A percentile compares a stretch with the other conserved stretches of the same genome.
These are phyloP conservation scores for Ganoderma sinense DNA, from an alignment of 1,284 basidiomycete species.

Conservation along the genomic window DNA sequence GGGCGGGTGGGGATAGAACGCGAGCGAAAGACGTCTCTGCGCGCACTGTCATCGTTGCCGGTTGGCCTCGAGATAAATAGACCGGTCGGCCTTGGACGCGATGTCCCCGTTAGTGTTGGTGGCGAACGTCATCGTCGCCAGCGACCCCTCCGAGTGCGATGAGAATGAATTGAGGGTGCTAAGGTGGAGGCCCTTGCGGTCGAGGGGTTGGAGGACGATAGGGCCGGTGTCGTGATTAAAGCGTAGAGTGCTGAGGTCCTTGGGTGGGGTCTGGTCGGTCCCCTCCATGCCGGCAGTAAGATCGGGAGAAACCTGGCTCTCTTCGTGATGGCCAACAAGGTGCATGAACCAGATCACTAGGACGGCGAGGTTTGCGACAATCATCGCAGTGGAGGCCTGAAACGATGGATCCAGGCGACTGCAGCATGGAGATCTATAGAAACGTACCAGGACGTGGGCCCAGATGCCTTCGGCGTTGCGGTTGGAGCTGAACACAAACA, in stretches of 20 bases:
- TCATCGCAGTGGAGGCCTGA: constrained; percentile 34
- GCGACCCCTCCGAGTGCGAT: constrained; percentile 5
- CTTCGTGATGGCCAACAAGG: constrained; percentile 23
- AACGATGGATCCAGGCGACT: not conserved
- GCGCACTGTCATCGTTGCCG: not conserved
- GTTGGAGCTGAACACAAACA: constrained; percentile 32
- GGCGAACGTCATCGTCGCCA: constrained; percentile 7
- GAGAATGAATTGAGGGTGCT: not conserved
- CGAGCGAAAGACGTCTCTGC: not conserved
- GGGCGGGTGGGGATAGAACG: not conserved
- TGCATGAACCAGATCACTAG: constrained; percentile 34
- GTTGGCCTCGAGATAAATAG: not conserved
- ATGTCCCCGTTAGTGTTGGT: not conserved
- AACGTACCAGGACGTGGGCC: constrained; percentile 34
- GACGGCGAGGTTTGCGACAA: constrained; percentile 37
- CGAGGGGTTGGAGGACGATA: constrained; percentile 23
- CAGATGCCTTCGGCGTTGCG: constrained; percentile 31
- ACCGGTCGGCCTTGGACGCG: not conserved
- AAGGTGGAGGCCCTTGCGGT: not conserved
- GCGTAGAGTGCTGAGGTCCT: constrained; percentile 28
- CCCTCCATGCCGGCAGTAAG: constrained; percentile 12
- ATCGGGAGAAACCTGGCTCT: constrained; percentile 18
- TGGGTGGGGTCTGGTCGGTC: constrained; percentile 6
- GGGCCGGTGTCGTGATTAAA: constrained; percentile 23
- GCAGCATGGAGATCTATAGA: not conserved